These are phyloP conservation scores for Wilhelminamyces savonicus DNA, from an alignment of 805 yeast genomes.

Conservation along the genomic window DNA sequence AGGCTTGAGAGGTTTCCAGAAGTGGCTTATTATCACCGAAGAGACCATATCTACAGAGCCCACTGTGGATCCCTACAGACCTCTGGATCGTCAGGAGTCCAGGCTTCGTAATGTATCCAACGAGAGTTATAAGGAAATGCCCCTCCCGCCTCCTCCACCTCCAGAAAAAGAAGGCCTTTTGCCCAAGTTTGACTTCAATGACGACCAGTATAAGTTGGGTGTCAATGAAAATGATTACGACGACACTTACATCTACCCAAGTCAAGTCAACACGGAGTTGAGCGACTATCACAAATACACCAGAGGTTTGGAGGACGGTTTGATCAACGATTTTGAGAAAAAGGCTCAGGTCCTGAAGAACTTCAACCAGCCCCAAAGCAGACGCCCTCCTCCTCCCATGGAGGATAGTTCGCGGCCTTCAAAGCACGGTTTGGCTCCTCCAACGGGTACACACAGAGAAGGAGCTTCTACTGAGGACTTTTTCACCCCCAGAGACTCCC, in stretches of 20 bases:
- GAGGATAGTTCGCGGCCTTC: no score
- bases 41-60: constrained; percentile 40
- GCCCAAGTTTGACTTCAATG: constrained; percentile 16
- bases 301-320: constrained; percentile 10
- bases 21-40: constrained; percentile 76
- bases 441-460: no score
- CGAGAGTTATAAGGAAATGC: constrained; percentile 11
- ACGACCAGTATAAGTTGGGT: constrained; percentile 12
- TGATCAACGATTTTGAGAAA: constrained; percentile 1
- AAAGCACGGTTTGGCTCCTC: no score
- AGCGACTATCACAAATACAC: constrained; percentile 19
- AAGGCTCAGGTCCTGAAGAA: not conserved
- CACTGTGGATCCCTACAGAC: constrained; percentile 20
- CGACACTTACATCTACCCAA: constrained; percentile 6
- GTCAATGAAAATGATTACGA: constrained; percentile 5
- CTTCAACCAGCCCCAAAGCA: no score
- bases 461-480: not conserved
- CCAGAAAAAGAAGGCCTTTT: constrained; percentile 12
- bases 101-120: constrained; percentile 3
- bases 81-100: constrained; percentile 12
- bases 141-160: constrained; percentile 18
- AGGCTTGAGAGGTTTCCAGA: constrained; percentile 68
- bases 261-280: constrained; percentile 6
- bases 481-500: not conserved
- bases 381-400: no score